Evolutionary conservation across 108 stramenopile species (phyloP).

Genomic region (Schizochytrium sp.): DNA sequence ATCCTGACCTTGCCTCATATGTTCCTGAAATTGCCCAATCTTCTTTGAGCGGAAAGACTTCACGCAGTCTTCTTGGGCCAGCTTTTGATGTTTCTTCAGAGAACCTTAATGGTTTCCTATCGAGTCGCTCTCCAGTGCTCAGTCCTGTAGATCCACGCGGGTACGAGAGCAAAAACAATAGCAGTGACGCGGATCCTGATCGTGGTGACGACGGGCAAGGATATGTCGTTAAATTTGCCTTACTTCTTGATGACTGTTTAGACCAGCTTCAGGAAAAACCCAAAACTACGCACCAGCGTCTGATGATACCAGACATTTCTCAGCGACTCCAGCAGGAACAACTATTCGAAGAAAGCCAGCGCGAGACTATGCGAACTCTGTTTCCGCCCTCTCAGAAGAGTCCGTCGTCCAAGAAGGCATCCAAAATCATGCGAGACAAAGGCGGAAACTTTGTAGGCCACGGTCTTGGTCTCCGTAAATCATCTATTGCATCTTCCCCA

Average conservation of each 20-base stretch:
- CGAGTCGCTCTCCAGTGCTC: too few relatives aligned
- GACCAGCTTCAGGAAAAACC: constrained; percentile 16
- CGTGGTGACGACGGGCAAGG: background rate
- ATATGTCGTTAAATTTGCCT: background rate
- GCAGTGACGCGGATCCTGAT: background rate
- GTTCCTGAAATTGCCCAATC: constrained; percentile 2
- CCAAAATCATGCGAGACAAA: background rate
- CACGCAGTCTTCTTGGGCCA: background rate
- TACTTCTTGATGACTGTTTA: constrained; percentile 21
- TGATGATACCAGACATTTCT: background rate
- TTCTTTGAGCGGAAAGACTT: background rate
- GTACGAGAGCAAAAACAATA: background rate
- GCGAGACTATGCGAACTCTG: too few relatives aligned
- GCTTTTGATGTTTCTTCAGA: too few relatives aligned
- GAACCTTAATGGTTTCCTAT: too few relatives aligned
- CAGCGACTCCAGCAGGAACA: too few relatives aligned
- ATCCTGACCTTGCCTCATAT: background rate
- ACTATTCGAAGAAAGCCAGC: too few relatives aligned
- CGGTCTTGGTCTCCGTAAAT: background rate
- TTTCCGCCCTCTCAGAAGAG: too few relatives aligned
- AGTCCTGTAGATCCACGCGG: too few relatives aligned
- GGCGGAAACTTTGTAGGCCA: constrained; percentile 16
- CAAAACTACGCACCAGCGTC: background rate
- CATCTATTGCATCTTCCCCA: background rate
- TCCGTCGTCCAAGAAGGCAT: too few relatives aligned